Base-by-base conservation (phyloP, 805 yeast species). In the Schwanniomyces vanrijiae region DNA sequence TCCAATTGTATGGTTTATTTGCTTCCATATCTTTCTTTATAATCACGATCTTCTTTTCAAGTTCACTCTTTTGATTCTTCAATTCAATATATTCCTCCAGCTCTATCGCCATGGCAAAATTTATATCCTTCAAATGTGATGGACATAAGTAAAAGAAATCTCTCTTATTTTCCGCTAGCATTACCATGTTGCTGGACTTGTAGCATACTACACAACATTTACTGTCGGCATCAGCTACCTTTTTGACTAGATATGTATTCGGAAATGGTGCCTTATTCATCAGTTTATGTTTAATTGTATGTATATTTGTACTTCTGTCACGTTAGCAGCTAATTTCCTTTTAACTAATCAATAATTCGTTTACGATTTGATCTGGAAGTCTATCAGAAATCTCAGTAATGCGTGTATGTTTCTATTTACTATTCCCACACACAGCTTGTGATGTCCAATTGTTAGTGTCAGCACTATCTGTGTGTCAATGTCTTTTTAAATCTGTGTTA, bases 81-180 rank as follows among this genome's bases (percentile, higher is more conserved):
- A 71, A 53, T 45, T 53, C 56, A 37, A 54, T 41, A 56, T 70
- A 76, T 7, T 64, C 69, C 4, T 71, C 67, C 10, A 69, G 62
- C 39, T 69, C 69, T 2, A 64, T 44, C 0, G 71, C 63, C 2
- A 56, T 56, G 13, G 82, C 82, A 56, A 81, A 82, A 13, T 68
- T 63, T 10, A 56, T 62, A 55, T 81, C 85, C 21, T 56, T 56
- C 40, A 81, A 59, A 59, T 81, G 86, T 3, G 63, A 44, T 5
- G 63, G 62, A 58, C 86, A 81, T 3, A 75, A 64, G 54, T 79
- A 80, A 55, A 81, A 77, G 66, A 78, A 80, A 56, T 81, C 86
- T 3, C 58, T 64, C 38, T 74, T 75, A 47, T 70, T 74, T 22
- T 68, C 66, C 2, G 80, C 63, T 6, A 81, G 60, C 26, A 81